phyloP scores from a whole-genome alignment of 2,329 filamentous ascomycete species.

The Furcasterigmium furcatum region DNA sequence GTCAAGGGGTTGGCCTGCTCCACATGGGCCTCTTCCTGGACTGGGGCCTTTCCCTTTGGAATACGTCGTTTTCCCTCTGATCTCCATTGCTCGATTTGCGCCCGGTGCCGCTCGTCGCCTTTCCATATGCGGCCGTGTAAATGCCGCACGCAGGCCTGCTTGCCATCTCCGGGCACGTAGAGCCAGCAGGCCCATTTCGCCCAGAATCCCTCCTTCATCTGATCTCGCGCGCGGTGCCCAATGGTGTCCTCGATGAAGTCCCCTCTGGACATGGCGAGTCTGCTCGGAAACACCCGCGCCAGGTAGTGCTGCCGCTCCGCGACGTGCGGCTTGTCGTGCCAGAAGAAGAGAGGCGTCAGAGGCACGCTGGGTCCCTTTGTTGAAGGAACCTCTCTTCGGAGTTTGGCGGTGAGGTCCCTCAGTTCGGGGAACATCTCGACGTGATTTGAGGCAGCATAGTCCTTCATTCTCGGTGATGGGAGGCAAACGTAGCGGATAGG shows the following conservation, averaged over 20 bases:
- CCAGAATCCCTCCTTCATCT: constrained; percentile 54
- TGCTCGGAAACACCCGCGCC: constrained; percentile 42
- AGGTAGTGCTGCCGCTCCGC: constrained; percentile 47
- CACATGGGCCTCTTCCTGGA: too few species aligned
- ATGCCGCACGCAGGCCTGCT: constrained; percentile 42
- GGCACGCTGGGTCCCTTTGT: constrained; percentile 26
- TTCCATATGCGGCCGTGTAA: constrained; percentile 49
- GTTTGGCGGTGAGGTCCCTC: constrained; percentile 32
- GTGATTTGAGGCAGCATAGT: constrained; percentile 45
- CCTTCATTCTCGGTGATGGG: constrained; percentile 46
- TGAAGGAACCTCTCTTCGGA: constrained; percentile 35
- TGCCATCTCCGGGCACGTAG: constrained; percentile 47
- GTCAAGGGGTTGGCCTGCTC: too few species aligned
- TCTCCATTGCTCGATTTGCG: constrained; percentile 9
- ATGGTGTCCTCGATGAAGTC: constrained; percentile 56
- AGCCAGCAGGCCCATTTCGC: constrained; percentile 53
- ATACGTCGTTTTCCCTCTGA: background rate
- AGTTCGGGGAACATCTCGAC: constrained; percentile 39
- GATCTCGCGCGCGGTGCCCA: constrained; percentile 49
- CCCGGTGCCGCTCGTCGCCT: constrained; percentile 29
- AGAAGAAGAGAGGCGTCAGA: constrained; percentile 54
- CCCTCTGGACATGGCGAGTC: constrained; percentile 46
- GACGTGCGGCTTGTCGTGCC: constrained; percentile 56
- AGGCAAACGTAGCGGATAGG: constrained; percentile 52
- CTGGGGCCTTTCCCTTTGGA: too few species aligned